Evolutionary conservation across 805 yeast genomes (phyloP), one percentile per base, ranked within the genome.

Genomic region (Yamadazyma akitaensis): DNA sequence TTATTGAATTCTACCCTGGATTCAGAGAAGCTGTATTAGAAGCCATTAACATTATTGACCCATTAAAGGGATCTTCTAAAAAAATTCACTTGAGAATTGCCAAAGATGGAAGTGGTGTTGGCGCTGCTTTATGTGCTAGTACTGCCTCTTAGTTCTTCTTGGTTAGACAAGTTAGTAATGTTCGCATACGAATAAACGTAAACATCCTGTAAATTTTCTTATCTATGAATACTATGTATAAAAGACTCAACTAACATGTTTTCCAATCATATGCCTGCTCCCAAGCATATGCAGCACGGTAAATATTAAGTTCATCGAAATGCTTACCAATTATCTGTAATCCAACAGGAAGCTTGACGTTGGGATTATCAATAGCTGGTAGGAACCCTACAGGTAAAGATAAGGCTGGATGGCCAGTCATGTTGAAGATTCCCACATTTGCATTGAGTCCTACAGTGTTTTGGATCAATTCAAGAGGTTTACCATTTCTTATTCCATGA

Each of bases 51-150:
- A 61, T 79, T 51, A 79, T 88, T 37, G 81, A 84, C 53, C 76
- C 91, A 37, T 91, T 91, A 47, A 74, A 85, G 37, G 85, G 86
- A 40, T 81, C 84, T 49, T 88, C 82, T 57, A 81, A 88, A 66
- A 82, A 87, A 59, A 72, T 89, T 39, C 85, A 82, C 56, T 70
- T 92, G 51, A 82, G 82, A 52, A 83, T 91, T 54, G 94, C 97
- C 26, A 88, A 88, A 64, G 98, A 94, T 61, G 98, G 98, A 40
- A 85, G 96, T 47, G 96, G 97, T 50, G 96, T 91, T 37, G 99
- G 99, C 54, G 98, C 97, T 39, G 98, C 98, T 2, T 73, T 92
- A 51, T 88, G 97, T 71, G 97, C 97, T 10, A 62, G 72, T 53
- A 54, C 60, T 18, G 61, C 63, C 11, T 8, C 25, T 26, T 38